phyloP scores from a whole-genome alignment of 164 flowering plant species.

The Akebia trifoliata region DNA sequence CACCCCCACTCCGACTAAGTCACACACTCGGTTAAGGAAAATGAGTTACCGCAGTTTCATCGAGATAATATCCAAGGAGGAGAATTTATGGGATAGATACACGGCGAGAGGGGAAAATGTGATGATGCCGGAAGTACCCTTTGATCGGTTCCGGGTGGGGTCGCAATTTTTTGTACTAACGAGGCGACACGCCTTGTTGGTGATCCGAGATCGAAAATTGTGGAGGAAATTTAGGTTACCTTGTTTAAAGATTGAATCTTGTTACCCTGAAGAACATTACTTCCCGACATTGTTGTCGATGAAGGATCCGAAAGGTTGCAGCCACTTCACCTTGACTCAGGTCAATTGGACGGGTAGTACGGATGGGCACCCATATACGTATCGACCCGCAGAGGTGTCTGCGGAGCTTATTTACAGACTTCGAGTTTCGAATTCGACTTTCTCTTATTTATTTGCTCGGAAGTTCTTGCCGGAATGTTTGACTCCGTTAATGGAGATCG shows the following conservation, averaged over 20 bases:
- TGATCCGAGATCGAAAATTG: constrained; percentile 50
- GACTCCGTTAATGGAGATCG: constrained; percentile 53
- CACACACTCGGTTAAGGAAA: constrained; percentile 16
- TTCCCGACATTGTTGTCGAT: constrained; percentile 79
- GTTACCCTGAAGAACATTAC: constrained; percentile 96
- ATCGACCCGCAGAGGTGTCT: constrained; percentile 49
- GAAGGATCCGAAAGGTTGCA: constrained; percentile 67
- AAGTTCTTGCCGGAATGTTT: constrained; percentile 80
- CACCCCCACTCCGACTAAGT: constrained; percentile 11
- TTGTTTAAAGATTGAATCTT: constrained; percentile 51
- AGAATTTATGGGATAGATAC: constrained; percentile 34
- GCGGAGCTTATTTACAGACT: constrained; percentile 44
- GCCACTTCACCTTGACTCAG: constrained; percentile 56
- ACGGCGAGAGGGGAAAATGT: constrained; percentile 57
- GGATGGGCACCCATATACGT: constrained; percentile 78
- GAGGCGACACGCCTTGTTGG: constrained; percentile 52
- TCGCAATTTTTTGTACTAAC: constrained; percentile 78
- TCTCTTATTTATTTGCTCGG: constrained; percentile 66
- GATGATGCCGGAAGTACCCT: constrained; percentile 77
- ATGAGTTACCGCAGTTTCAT: constrained; percentile 46
- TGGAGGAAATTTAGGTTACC: constrained; percentile 83
- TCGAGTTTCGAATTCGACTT: constrained; percentile 55
- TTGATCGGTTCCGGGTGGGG: constrained; percentile 65
- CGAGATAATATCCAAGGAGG: constrained; percentile 53
- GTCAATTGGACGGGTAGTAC: constrained; percentile 86